phyloP scores from a whole-genome alignment of 2,329 filamentous ascomycete genomes.

The Pseudogymnoascus sp. region DNA sequence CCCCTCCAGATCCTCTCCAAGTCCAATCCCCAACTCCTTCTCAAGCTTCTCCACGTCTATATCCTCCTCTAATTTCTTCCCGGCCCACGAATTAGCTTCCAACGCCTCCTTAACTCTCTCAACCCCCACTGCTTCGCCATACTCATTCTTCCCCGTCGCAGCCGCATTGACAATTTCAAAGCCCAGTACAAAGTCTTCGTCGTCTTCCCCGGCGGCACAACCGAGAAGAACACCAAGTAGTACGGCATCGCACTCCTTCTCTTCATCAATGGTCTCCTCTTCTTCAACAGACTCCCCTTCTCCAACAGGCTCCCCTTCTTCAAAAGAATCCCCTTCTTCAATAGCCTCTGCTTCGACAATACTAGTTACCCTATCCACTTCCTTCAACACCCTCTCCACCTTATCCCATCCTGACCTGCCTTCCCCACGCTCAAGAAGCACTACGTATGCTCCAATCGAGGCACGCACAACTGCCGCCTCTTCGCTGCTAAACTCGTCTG shows the following conservation, averaged over 20 bases:
- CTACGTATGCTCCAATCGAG: constrained; percentile 53
- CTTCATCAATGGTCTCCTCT: constrained; percentile 30
- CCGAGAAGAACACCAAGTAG: constrained; percentile 51
- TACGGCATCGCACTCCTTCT: constrained; percentile 58
- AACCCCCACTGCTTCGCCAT: constrained; percentile 54
- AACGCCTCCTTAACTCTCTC: constrained; percentile 53
- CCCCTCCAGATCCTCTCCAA: constrained; percentile 31
- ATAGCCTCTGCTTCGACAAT: constrained; percentile 32
- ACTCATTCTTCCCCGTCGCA: constrained; percentile 44
- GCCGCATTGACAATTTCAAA: constrained; percentile 56
- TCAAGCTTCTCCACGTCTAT: constrained; percentile 31
- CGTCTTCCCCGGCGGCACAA: constrained; percentile 52
- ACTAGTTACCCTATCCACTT: constrained; percentile 48
- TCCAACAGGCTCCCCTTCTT: no score
- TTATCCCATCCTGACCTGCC: constrained; percentile 18
- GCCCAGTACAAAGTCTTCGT: constrained; percentile 44
- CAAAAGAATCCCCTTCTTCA: no score
- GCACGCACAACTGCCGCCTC: constrained; percentile 57
- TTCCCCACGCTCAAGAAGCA: constrained; percentile 42
- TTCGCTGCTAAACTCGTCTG: constrained; percentile 48
- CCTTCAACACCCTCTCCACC: constrained; percentile 38
- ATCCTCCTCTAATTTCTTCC: constrained; percentile 28
- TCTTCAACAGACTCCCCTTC: no score
- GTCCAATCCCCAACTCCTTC: constrained; percentile 31
- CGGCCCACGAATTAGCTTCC: constrained; percentile 58